Evolutionary conservation across 129 eudicot species (phyloP), one percentile per base, ranked within the genome.

Genomic region (Arctium lappa): DNA sequence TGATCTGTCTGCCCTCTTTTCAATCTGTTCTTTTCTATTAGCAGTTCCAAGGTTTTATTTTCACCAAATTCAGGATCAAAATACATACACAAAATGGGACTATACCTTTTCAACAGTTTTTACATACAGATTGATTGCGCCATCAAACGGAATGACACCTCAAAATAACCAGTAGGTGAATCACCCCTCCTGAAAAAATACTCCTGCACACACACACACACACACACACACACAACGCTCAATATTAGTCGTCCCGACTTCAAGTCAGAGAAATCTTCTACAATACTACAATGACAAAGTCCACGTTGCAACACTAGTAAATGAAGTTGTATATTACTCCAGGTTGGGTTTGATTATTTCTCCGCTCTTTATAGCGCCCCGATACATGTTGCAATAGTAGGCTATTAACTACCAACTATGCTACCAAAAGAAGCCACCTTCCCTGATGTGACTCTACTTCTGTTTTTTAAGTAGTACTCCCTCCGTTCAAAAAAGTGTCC

Each of bases 121-220:
- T 91, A 87, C 92, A 88, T 87, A 91, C 90, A 94, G 84, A 71
- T 89, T 80, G 84, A 88, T 75, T 44, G 50, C 50, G 50, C 80
- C 81, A 88, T 87, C 38, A 91, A 93, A 46, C 10, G 89, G 88
- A 91, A 94, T 94, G 77, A 76, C 81, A 80, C 91, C 92, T 85
- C 72, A 82, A 74, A 87, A 78, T 75, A 73, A 38, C 78, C 78
- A 83, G 86, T 82, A 72, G 83, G 81, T 77, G 75, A 89, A 85
- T 73, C 66, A 75, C 77, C 91, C 94, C 87, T 88, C 87, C 81
- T 71, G 73, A 71, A 76, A 81, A 70, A 73, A 78, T 50, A 56
- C 62, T 62, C 83, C 83, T 78, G 86, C 77, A 80, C 37, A n/a
- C n/a, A 46, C 70, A 77, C 39, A 13, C 36, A 8, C 16, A 56